Conservation (phyloP, 2,329 filamentous ascomycete genomes). For the Phialophora tarda region DNA sequence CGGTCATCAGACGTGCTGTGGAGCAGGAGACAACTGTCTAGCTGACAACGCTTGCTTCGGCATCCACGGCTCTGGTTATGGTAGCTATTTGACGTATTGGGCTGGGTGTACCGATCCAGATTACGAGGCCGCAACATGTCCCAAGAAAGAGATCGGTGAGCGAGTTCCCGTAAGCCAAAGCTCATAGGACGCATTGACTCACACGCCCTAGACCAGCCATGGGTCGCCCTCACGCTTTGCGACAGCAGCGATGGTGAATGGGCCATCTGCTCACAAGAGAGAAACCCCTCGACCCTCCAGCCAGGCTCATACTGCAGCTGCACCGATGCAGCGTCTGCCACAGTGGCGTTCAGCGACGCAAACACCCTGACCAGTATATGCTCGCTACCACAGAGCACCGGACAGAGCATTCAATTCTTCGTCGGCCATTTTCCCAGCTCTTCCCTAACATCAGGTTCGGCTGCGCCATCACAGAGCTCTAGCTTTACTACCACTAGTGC, state of each 20-base stretch:
- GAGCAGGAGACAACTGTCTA: slow-evolving; percentile 45
- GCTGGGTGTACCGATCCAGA: slow-evolving; percentile 47
- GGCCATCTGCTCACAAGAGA: slow-evolving; percentile 44
- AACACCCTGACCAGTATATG: slow-evolving; percentile 41
- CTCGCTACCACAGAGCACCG: slow-evolving; percentile 40
- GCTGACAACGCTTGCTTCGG: slow-evolving; percentile 42
- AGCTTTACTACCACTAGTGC: slow-evolving; percentile 1
- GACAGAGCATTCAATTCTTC: slow-evolving; percentile 41
- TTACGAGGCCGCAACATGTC: slow-evolving; percentile 45
- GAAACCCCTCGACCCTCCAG: slow-evolving; percentile 35
- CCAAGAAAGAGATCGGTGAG: slow-evolving; percentile 42
- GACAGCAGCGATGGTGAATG: slow-evolving; percentile 44
- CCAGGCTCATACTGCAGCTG: slow-evolving; percentile 43
- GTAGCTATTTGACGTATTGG: slow-evolving; percentile 44
- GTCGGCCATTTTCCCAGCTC: slow-evolving; percentile 40
- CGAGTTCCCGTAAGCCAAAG: background rate
- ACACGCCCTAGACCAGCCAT: slow-evolving; percentile 38
- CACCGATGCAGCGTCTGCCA: slow-evolving; percentile 40
- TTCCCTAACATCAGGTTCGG: slow-evolving; percentile 9
- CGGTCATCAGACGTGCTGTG: slow-evolving; percentile 45
- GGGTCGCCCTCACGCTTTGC: slow-evolving; percentile 48
- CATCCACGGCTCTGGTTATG: slow-evolving; percentile 30
- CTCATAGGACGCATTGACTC: background rate
- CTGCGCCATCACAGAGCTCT: slow-evolving; percentile 3
- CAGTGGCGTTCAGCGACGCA: slow-evolving; percentile 39